Evolutionary conservation across 2,329 filamentous ascomycete genomes (phyloP), one percentile per base, ranked within the genome.

Genomic region (Claviceps lovelessii): DNA sequence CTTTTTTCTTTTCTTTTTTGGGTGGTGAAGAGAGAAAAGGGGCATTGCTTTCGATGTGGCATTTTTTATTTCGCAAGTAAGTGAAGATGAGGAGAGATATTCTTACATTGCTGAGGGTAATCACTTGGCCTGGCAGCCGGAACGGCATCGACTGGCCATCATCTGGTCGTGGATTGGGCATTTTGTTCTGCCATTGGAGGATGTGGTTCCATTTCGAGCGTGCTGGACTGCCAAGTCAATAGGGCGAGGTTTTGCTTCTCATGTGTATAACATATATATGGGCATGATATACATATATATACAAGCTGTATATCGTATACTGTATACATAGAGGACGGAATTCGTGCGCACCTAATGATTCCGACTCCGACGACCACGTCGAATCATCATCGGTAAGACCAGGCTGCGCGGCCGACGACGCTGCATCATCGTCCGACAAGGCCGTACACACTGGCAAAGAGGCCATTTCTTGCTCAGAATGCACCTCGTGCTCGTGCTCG

Each of bases 61-160:
- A 23, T 23, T 23, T 23, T 2, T 23, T 3, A 23, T 23, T 23
- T 23, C 23, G 3, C 23, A 23, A 23, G 23, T 23, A 35, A 35
- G 33, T 8, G 6, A 15, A 46, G 4, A 17, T n/a, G 9, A 13
- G 19, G 17, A 19, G 28, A 6, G n/a, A 23, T 28, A 19, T 2
- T 8, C 55, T 58, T 57, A 61, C 61, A 47, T 63, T 59, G 9
- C 55, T 59, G 37, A 61, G 37, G 13, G 33, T 48, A 10, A 53
- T 28, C 11, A 54, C 47, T 41, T 51, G 42, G 13, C 42, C 44
- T 2, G 51, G 17, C 29, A 15, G 5, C 15, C 37, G 47, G 39
- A 35, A 17, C n/a, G 37, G 35, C 17, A 19, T n/a, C 1, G 5
- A 41, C 13, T 19, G 31, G 4, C 35, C 11, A 29, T 29, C 5